Evolutionary conservation across 495 filamentous ascomycete species (phyloP).

Genomic region (Peziza echinospora): DNA sequence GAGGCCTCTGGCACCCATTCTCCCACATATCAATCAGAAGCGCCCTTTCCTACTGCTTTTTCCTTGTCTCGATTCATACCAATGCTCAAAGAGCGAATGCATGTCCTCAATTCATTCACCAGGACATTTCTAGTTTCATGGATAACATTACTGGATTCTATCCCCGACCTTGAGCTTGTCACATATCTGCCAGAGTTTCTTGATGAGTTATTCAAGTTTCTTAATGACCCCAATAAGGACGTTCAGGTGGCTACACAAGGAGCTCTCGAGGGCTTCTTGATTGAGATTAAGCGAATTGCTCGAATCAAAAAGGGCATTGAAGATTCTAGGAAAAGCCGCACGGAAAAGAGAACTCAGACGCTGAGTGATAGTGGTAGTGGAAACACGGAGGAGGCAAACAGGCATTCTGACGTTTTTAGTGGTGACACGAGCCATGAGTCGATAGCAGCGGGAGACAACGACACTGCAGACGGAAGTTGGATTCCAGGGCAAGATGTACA

Average conservation of each 20-base stretch:
- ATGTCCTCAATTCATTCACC: constrained; percentile 83
- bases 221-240: constrained; percentile 77
- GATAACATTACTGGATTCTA: constrained; percentile 87
- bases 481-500: constrained; percentile 92
- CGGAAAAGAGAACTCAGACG: constrained; percentile 19
- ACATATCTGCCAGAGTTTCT: constrained; percentile 81
- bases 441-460: constrained; percentile 39
- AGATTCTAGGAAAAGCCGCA: constrained; percentile 45
- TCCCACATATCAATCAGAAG: constrained; percentile 26
- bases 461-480: constrained; percentile 66
- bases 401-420: constrained; percentile 24
- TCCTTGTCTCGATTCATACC: constrained; percentile 83
- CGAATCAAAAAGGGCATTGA: constrained; percentile 78
- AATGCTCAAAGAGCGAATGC: constrained; percentile 75
- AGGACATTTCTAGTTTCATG: constrained; percentile 88
- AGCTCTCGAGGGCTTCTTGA: constrained; percentile 77
- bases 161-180: constrained; percentile 90
- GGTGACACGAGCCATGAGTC: constrained; percentile 37
- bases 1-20: constrained; percentile 26
- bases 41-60: constrained; percentile 64
- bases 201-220: constrained; percentile 71
- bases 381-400: constrained; percentile 28
- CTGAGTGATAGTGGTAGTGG: constrained; percentile 33
- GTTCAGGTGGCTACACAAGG: constrained; percentile 81
- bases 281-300: constrained; percentile 86